phyloP scores from a whole-genome alignment of 2,329 filamentous ascomycete genomes.

The Thelonectria rubi region DNA sequence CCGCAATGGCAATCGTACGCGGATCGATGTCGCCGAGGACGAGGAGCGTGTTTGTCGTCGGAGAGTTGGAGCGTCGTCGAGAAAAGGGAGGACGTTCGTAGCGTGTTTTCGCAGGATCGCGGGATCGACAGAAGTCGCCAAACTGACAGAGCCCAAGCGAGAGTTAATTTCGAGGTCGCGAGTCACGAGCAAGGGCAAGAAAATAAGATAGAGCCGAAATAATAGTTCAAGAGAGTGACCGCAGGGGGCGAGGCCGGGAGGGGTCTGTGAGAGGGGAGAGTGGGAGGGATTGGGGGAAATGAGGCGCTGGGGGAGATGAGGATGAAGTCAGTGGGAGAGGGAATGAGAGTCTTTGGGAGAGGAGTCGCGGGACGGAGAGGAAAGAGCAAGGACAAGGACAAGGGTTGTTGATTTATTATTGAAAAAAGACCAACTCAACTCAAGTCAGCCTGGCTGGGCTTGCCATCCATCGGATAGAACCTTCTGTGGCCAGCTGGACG shows the following conservation, averaged over 20 bases:
- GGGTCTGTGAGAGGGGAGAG: conserved; percentile 8
- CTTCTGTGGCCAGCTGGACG: not conserved
- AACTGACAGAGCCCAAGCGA: not conserved
- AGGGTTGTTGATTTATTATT: conserved; percentile 16
- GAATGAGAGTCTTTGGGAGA: not conserved
- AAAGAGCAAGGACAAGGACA: conserved; percentile 6
- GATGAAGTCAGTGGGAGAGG: conserved; percentile 3
- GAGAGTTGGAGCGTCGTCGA: conserved; percentile 7
- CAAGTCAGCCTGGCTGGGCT: conserved; percentile 18
- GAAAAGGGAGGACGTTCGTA: conserved; percentile 1
- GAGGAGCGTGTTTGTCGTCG: not conserved
- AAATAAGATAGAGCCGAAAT: not conserved
- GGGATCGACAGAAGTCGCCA: not conserved
- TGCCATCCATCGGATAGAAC: not conserved
- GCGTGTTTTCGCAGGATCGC: not conserved
- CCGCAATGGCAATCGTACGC: conserved; percentile 22
- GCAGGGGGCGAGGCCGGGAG: not conserved
- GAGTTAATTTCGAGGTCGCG: not conserved
- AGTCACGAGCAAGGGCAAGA: conserved; percentile 2
- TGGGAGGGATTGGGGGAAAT: conserved; percentile 29
- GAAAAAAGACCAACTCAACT: conserved; percentile 1
- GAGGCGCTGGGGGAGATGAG: conserved; percentile 16
- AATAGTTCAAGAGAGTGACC: not conserved
- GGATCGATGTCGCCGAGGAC: conserved; percentile 18
- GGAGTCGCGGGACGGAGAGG: conserved; percentile 3